Base-by-base conservation (phyloP, 169 alveolate species). In the Plasmodium blacklocki region DNA sequence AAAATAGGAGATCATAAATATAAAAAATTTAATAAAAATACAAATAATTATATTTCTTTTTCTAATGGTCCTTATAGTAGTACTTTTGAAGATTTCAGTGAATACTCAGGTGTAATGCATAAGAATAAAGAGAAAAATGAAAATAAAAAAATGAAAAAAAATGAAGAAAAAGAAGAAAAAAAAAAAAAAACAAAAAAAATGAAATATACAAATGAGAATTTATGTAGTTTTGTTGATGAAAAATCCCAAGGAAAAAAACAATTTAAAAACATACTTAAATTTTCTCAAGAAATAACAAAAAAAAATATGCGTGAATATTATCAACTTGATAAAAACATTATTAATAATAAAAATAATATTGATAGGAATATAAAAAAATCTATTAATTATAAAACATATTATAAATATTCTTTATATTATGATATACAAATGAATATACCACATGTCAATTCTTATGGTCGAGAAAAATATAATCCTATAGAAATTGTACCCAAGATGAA, bases 11-110 rank as follows among this genome's bases (percentile, higher is more conserved):
- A 15, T 3, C 15, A 8, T 19, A 32, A 56, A 39, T 56, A 6
- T 19, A 50, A 6, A 29, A 67, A 58, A 78, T 43, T 67, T 47
- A 63, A 15, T n/a, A 78, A 68, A 52, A 26, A 58, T 23, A 19
- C 6, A 19, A 29, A 50, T 8, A 7, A 21, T 23, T 78, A 29
- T 52, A 59, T 78, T 49, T 66, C 89, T 18, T 78, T 78, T 66
- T 64, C 89, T 12, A 78, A 67, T n/a, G 89, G 89, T 0, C 18
- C 64, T 6, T 78, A 78, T 60, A 78, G 59, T 39, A 50, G 78
- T 21, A 67, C 89, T 8, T 78, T 78, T 58, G 43, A 64, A 7
- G 76, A 78, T 66, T 78, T 78, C 67, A 78, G 78, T 19, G 89
- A 78, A 2, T 78, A 78, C 43, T 78, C 89, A 4, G 89, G 89